Evolutionary conservation across 2,329 filamentous ascomycete genomes (phyloP), one percentile per base, ranked within the genome.

Genomic region (Pseudopithomyces chartarum): DNA sequence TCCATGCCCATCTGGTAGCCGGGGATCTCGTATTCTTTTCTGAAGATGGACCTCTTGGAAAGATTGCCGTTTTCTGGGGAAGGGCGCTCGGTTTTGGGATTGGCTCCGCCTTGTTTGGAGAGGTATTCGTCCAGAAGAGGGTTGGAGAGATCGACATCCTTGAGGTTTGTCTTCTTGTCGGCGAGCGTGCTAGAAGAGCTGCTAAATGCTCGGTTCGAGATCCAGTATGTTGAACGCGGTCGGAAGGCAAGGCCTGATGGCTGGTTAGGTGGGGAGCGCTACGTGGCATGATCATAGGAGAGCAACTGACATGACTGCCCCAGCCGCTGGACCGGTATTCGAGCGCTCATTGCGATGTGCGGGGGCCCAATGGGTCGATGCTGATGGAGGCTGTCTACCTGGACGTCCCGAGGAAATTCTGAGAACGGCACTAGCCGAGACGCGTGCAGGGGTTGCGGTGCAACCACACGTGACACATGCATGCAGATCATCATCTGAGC

Each of bases 101-200:
- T 44, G 11, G 49, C 42, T 39, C 66, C 59, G 48, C 66, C 58
- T 46, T 59, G 57, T 50, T 64, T 62, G 45, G 56, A 36, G 42
- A 82, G 72, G 64, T 77, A 83, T 52, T 89, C 83, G 56, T 89
- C 85, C 64, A 90, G 85, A 65, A 91, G 81, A 53, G 85, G 87
- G 65, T 86, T 81, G 46, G 68, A 58, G 40, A 69, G 61, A 48
- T 72, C 62, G 42, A 61, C 53, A 22, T 63, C 47, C 39, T 50
- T 60, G 44, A 58, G 29, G 22, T 33, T 32, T 22, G 38, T 23
- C 43, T 45, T 34, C 11, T 38, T 2, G 5, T 47, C n/a, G 19
- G n/a, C 45, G 38, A 17, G 20, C n/a, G 19, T 32, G 44, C n/a
- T 15, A 12, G n/a, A 33, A 12, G 38, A 54, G 29, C 64, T 63